Percentiles rank a stretch among this genome's conserved stretches.
Conservation (phyloP, 768 basidiomycete genomes). For the Daedaleopsis sinensis region DNA sequence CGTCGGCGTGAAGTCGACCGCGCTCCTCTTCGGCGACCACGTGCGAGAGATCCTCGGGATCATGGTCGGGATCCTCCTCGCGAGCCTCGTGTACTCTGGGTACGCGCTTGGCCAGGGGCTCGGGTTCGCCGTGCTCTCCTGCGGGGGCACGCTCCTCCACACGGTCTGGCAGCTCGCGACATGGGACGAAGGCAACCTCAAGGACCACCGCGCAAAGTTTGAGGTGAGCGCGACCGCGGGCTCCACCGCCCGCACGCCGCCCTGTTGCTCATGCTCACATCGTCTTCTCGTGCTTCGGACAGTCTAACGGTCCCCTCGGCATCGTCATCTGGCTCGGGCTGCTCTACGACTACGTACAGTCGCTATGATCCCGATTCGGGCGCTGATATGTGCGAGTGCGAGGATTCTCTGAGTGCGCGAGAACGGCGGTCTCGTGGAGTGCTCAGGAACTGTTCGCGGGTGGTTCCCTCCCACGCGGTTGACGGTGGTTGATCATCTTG, state of each 20-base stretch:
- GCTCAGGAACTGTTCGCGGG: not conserved
- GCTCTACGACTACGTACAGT: not conserved
- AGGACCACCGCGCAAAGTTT: conserved; percentile 44
- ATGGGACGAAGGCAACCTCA: conserved; percentile 37
- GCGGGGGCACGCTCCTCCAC: conserved; percentile 48
- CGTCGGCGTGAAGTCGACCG: conserved; percentile 76
- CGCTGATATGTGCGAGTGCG: not conserved
- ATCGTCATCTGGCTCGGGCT: not conserved
- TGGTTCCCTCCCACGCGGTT: too few species aligned
- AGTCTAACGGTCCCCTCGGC: not conserved
- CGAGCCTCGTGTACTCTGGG: conserved; percentile 52
- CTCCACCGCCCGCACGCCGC: not conserved
- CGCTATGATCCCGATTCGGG: not conserved
- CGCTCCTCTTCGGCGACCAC: conserved; percentile 66
- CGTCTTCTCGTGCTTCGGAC: not conserved
- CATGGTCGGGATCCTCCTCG: conserved; percentile 56
- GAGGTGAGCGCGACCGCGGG: conserved; percentile 8
- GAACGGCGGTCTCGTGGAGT: not conserved
- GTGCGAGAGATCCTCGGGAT: conserved; percentile 57
- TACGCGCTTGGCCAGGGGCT: conserved; percentile 53
- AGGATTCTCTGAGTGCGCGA: not conserved
- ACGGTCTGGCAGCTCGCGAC: conserved; percentile 51
- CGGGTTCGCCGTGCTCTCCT: conserved; percentile 46
- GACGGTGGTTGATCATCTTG: too few species aligned
- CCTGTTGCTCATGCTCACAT: not conserved